A percentile compares a stretch with the other conserved stretches of the same genome.
Evolutionary conservation across 306 rosid species (phyloP).

Genomic region (Prunus padus): DNA sequence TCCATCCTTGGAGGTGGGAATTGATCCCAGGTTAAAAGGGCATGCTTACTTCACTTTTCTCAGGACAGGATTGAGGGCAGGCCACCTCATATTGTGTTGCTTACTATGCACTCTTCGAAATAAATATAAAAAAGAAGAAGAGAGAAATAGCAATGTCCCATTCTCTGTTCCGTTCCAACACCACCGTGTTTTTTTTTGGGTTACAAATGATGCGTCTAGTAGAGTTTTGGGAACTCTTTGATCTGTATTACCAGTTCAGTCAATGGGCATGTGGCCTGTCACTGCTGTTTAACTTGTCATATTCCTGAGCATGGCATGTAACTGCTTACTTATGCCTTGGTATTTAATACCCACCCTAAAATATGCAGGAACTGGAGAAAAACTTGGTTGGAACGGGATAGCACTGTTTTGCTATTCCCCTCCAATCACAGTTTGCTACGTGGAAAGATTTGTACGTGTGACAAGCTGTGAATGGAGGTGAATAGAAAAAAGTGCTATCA

Average conservation of each 20-base stretch:
- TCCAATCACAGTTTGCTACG: too few relatives aligned
- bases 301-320: background rate
- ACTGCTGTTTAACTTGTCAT: conserved; percentile 2
- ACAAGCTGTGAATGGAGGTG: too few relatives aligned
- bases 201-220: background rate
- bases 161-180: background rate
- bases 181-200: too few relatives aligned
- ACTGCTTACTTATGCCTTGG: conserved; percentile 9
- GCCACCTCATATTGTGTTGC: background rate
- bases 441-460: too few relatives aligned
- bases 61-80: too few relatives aligned
- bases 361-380: conserved; percentile 73
- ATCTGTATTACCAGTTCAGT: background rate
- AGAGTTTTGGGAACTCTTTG: background rate
- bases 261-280: background rate
- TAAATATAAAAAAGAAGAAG: too few relatives aligned
- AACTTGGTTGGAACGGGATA: too few relatives aligned
- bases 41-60: too few relatives aligned
- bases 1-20: background rate
- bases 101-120: background rate
- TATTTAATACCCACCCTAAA: background rate
- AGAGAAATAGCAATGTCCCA: background rate
- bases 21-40: background rate
- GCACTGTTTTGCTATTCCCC: too few relatives aligned
- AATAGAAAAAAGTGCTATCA: too few relatives aligned